A percentile compares a stretch with the other conserved stretches of the same genome.
Conservation (phyloP, 768 basidiomycete genomes). For the Neoboletus magnificus region DNA sequence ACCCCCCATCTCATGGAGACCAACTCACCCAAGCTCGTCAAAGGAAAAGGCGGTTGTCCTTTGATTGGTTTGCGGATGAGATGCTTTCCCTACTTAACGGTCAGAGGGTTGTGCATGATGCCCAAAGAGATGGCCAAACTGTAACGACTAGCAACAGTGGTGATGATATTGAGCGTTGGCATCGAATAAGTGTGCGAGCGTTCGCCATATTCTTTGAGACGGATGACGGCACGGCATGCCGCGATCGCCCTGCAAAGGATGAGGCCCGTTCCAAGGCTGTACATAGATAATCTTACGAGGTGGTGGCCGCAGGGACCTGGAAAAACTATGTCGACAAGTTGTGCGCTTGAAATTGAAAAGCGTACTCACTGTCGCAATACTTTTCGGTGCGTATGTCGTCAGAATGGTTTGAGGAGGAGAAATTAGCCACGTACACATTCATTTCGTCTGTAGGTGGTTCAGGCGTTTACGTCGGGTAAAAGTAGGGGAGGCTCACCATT, state of each 20-base stretch:
- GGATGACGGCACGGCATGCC: slow-evolving; percentile 64
- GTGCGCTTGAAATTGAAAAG: background rate
- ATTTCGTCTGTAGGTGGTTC: slow-evolving; percentile 20
- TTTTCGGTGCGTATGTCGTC: slow-evolving; percentile 1
- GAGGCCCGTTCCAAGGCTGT: background rate
- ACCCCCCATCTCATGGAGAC: background rate
- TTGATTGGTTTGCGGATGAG: slow-evolving; percentile 4
- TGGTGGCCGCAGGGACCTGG: slow-evolving; percentile 63
- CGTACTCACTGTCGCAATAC: slow-evolving; percentile 24
- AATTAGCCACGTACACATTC: slow-evolving; percentile 20
- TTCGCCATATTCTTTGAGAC: slow-evolving; percentile 54
- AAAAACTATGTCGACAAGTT: background rate
- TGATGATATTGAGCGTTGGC: slow-evolving; percentile 24
- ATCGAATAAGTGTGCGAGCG: slow-evolving; percentile 9
- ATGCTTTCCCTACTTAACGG: slow-evolving; percentile 12
- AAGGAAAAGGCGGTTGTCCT: slow-evolving; percentile 14
- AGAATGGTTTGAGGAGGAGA: background rate
- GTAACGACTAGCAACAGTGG: slow-evolving; percentile 17
- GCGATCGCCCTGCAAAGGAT: slow-evolving; percentile 34
- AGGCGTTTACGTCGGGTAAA: background rate
- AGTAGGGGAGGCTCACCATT: slow-evolving; percentile 17
- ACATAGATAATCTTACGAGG: slow-evolving; percentile 46
- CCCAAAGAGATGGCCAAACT: slow-evolving; percentile 3
- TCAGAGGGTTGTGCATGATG: background rate
- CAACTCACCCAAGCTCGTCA: slow-evolving; percentile 19